Evolutionary conservation across 2,329 filamentous ascomycete species (phyloP).

Genomic region (Shiraia sp.): DNA sequence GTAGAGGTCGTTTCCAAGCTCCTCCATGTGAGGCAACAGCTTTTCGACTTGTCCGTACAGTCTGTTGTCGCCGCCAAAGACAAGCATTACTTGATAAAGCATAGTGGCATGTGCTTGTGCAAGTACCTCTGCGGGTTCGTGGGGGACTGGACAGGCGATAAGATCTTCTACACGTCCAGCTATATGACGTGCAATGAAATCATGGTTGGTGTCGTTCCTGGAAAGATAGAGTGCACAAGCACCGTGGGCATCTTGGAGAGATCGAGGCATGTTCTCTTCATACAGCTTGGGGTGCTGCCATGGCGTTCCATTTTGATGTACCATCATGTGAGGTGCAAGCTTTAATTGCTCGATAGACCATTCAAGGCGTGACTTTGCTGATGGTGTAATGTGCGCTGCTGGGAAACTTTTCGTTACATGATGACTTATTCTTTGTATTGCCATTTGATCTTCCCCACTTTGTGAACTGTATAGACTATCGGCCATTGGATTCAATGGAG

Average conservation of each 20-base stretch:
- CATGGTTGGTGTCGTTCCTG: constrained; percentile 54
- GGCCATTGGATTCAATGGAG: constrained; percentile 57
- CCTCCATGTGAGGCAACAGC: constrained; percentile 21
- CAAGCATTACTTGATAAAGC: constrained; percentile 33
- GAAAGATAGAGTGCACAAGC: constrained; percentile 58
- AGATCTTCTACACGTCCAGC: constrained; percentile 52
- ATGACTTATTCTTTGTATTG: background rate
- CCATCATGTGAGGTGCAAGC: constrained; percentile 45
- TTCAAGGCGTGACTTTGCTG: constrained; percentile 25
- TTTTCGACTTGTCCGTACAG: constrained; percentile 21
- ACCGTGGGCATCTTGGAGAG: constrained; percentile 58
- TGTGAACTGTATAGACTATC: constrained; percentile 7
- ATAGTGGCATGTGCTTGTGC: constrained; percentile 35
- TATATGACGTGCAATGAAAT: constrained; percentile 56
- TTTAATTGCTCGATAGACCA: constrained; percentile 36
- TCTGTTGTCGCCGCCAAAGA: constrained; percentile 29
- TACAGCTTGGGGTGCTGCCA: constrained; percentile 61
- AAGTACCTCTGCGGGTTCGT: constrained; percentile 21
- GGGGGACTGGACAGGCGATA: constrained; percentile 25
- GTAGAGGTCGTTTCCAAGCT: constrained; percentile 8
- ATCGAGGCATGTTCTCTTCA: constrained; percentile 55
- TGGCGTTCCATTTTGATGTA: constrained; percentile 54
- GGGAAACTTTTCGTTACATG: constrained; percentile 9
- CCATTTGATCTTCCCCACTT: constrained; percentile 1
- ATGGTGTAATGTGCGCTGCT: constrained; percentile 17